These are phyloP conservation scores for Aphanoascus verrucosus DNA, from an alignment of 2,329 filamentous ascomycete species.

Conservation along the genomic window DNA sequence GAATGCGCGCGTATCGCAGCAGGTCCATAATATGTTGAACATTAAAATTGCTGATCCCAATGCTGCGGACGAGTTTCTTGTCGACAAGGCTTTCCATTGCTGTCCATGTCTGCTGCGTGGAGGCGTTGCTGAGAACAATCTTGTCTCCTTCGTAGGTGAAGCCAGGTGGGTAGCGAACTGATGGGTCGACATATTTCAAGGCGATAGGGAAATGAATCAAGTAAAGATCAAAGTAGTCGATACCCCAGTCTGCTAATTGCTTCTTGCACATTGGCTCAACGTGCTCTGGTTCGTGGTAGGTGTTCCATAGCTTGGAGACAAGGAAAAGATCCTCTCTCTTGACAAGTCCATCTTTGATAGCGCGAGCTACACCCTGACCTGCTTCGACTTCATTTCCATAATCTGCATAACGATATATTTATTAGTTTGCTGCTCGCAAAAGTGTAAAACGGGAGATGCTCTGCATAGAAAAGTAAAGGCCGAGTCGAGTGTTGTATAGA, in stretches of 20 bases:
- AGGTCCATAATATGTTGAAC: constrained; percentile 66
- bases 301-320: constrained; percentile 87
- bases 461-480: background rate
- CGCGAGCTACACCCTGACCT: constrained; percentile 64
- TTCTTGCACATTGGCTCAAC: constrained; percentile 65
- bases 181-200: constrained; percentile 73
- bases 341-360: constrained; percentile 69
- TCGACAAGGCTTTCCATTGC: constrained; percentile 68
- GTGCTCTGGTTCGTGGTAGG: constrained; percentile 70
- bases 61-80: constrained; percentile 57
- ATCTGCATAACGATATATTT: constrained; percentile 41
- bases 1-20: constrained; percentile 63
- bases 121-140: constrained; percentile 55
- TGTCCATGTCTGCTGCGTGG: constrained; percentile 70
- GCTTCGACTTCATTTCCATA: constrained; percentile 75
- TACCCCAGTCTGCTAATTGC: constrained; percentile 69
- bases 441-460: background rate
- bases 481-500: background rate
- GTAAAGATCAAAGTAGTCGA: constrained; percentile 87
- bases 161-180: constrained; percentile 66
- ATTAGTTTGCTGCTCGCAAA: background rate
- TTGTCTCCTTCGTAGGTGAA: constrained; percentile 59
- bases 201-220: constrained; percentile 82
- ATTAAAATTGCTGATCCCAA: constrained; percentile 78
- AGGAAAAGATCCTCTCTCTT: constrained; percentile 84